Conservation (phyloP, 345 rosid genomes). For the Conringia planisiliqua region DNA sequence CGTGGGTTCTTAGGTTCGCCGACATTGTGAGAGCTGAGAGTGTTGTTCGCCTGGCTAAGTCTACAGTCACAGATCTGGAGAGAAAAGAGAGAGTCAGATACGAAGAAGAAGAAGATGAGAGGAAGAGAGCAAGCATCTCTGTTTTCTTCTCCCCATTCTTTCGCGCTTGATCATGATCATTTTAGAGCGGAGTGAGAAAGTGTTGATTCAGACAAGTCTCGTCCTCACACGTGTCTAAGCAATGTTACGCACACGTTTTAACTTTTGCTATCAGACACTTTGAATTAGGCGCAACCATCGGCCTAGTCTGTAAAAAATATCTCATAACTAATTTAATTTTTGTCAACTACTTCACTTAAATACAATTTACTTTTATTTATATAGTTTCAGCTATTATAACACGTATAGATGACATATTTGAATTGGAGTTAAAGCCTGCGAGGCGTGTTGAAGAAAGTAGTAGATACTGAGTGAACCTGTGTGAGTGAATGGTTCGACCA, state of each 20-base stretch:
- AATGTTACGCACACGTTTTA: no score
- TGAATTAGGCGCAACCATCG: neutral
- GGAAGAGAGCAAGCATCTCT: conserved; percentile 38
- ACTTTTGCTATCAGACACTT: neutral
- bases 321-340: no score
- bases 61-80: conserved; percentile 25
- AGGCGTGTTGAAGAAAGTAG: no score
- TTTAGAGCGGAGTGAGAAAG: conserved; percentile 12
- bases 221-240: conserved; percentile 3
- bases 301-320: no score
- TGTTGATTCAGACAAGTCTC: conserved; percentile 1
- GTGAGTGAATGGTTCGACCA: neutral
- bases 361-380: no score
- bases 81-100: conserved; percentile 12
- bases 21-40: conserved; percentile 52
- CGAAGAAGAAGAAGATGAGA: conserved; percentile 24
- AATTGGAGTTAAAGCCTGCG: neutral
- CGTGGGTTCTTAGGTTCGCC: conserved; percentile 55
- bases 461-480: neutral
- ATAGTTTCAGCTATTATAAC: no score
- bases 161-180: conserved; percentile 4
- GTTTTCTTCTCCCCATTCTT: conserved; percentile 1
- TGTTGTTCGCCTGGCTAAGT: conserved; percentile 18
- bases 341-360: no score
- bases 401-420: no score